phyloP scores from a whole-genome alignment of 2,329 filamentous ascomycete genomes.

The Claviceps quebecensis region DNA sequence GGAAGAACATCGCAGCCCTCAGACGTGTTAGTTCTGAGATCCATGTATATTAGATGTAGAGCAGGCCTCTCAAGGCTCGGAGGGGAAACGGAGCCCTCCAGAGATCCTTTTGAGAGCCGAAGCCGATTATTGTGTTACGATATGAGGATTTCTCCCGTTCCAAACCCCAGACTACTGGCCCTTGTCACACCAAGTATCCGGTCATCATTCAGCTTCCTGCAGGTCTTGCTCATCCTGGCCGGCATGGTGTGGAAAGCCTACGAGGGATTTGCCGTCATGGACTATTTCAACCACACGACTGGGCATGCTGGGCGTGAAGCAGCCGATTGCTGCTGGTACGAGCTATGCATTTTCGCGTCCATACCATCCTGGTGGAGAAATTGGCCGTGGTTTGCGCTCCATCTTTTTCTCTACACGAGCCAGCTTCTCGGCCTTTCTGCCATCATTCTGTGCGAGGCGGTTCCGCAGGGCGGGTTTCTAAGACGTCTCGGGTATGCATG shows the following conservation, averaged over 20 bases:
- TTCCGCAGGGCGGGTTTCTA: not conserved
- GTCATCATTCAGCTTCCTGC: constrained; percentile 1
- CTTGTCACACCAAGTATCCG: not conserved
- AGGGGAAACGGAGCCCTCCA: no score
- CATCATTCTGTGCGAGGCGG: constrained; percentile 1
- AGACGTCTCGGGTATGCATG: no score
- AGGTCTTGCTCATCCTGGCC: not conserved
- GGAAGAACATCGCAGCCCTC: no score
- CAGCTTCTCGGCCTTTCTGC: constrained; percentile 4
- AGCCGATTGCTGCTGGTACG: not conserved
- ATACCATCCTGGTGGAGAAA: not conserved
- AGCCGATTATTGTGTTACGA: no score
- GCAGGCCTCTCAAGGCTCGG: no score
- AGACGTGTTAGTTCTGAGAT: no score
- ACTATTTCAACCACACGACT: not conserved
- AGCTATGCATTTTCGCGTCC: not conserved
- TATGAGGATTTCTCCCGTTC: no score
- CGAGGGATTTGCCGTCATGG: constrained; percentile 3
- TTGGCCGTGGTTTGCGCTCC: constrained; percentile 8
- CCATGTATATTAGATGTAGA: no score
- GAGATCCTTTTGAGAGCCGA: no score
- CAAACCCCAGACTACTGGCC: no score
- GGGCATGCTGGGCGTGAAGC: no score
- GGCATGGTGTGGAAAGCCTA: constrained; percentile 5
- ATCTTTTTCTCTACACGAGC: constrained; percentile 7